Conservation (phyloP, 768 basidiomycete genomes). For the Lentinula raphanica region DNA sequence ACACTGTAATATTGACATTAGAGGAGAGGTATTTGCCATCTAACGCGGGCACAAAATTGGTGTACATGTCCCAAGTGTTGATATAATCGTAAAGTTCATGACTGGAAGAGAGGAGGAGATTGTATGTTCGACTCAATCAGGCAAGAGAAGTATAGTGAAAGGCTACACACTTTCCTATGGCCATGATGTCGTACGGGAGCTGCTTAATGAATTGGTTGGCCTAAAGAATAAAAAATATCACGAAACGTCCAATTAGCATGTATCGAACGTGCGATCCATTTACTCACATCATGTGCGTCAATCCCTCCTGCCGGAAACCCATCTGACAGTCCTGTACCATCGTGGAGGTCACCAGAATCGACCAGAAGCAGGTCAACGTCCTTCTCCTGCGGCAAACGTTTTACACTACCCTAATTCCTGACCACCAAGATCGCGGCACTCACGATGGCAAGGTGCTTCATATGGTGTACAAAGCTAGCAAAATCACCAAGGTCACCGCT, state of each 20-base stretch:
- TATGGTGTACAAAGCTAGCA: slow-evolving; percentile 77
- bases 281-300: slow-evolving; percentile 63
- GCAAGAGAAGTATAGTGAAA: background rate
- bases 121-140: background rate
- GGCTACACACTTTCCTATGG: slow-evolving; percentile 72
- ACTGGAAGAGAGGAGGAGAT: slow-evolving; percentile 27
- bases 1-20: slow-evolving; percentile 79
- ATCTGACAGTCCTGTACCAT: slow-evolving; percentile 75
- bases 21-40: slow-evolving; percentile 75
- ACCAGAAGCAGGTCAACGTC: slow-evolving; percentile 82
- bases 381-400: slow-evolving; percentile 34
- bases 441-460: slow-evolving; percentile 63
- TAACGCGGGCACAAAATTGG: slow-evolving; percentile 61
- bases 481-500: slow-evolving; percentile 76
- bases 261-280: slow-evolving; percentile 6
- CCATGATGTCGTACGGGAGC: slow-evolving; percentile 76
- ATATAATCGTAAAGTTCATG: slow-evolving; percentile 80
- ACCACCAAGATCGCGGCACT: background rate
- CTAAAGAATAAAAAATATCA: slow-evolving; percentile 35
- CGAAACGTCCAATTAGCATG: background rate
- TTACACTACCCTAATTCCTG: background rate
- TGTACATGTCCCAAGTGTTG: slow-evolving; percentile 66
- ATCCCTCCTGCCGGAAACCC: slow-evolving; percentile 66
- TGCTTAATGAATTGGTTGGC: slow-evolving; percentile 69
- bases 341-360: slow-evolving; percentile 77